Percentiles rank a stretch among this genome's conserved stretches.
Conservation (phyloP, 164 flowering plant species). For the Aristolochia californica region DNA sequence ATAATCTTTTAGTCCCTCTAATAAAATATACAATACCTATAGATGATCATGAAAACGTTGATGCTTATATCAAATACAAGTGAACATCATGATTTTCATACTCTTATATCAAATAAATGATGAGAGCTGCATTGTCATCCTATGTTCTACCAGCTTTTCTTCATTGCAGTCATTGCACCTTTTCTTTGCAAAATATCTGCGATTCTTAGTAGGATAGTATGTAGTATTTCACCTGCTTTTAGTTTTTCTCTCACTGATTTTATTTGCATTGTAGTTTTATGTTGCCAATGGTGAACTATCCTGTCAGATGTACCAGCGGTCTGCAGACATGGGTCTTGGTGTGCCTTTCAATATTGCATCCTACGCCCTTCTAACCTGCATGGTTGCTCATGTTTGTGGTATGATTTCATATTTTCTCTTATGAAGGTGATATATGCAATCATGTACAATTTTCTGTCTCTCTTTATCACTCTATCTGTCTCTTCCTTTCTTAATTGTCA, state of each 20-base stretch:
- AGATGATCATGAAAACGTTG: too few relatives aligned
- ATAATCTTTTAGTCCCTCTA: not conserved
- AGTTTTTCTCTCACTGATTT: not conserved
- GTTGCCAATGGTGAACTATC: conserved; percentile 87
- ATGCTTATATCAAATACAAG: too few relatives aligned
- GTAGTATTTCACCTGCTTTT: not conserved
- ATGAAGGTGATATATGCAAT: not conserved
- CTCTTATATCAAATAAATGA: too few relatives aligned
- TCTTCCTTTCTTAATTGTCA: too few relatives aligned
- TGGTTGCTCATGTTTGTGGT: conserved; percentile 99
- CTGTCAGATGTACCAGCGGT: conserved; percentile 96
- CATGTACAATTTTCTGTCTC: too few relatives aligned
- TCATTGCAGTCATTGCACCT: not conserved
- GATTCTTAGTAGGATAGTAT: not conserved
- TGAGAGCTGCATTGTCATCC: not conserved
- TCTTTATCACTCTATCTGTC: too few relatives aligned
- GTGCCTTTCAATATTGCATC: conserved; percentile 98
- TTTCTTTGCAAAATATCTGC: not conserved
- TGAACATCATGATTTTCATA: too few relatives aligned
- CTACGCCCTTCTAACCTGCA: conserved; percentile 79
- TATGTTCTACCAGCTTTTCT: not conserved
- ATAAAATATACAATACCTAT: not conserved
- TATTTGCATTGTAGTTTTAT: conserved; percentile 54
- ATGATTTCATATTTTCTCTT: conserved; percentile 11
- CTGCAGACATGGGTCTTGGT: conserved; percentile 98